Percentiles rank a stretch among this genome's conserved stretches.
Conservation (phyloP, 306 rosid genomes). For the barrel medic (Medicago truncatula) region DNA sequence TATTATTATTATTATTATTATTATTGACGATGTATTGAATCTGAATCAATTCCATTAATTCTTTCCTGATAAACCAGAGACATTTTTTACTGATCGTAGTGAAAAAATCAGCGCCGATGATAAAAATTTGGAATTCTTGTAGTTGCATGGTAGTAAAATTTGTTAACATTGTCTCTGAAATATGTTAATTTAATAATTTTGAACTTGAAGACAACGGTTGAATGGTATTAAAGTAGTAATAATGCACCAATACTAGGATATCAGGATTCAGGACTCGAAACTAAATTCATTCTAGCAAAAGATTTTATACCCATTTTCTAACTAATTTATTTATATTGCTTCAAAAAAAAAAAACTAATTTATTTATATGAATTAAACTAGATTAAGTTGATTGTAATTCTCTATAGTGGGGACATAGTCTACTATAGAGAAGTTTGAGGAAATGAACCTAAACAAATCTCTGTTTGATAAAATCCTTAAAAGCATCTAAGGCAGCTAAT, state of each 20-base stretch:
- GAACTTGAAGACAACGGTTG: neutral
- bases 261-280: neutral
- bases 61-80: neutral
- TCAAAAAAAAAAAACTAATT: too few relatives aligned
- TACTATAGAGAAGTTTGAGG: neutral
- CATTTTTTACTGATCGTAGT: neutral
- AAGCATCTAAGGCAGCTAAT: conserved; percentile 54
- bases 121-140: neutral
- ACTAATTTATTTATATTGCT: neutral
- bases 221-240: neutral
- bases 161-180: neutral
- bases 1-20: neutral
- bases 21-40: neutral
- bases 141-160: neutral
- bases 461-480: conserved; percentile 10
- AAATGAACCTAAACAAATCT: neutral
- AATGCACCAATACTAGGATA: neutral
- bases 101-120: neutral
- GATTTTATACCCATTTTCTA: neutral
- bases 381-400: neutral
- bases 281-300: conserved; percentile 4
- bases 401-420: neutral
- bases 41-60: neutral
- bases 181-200: neutral
- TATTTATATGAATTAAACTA: neutral